These are phyloP conservation scores for Torulaspora indica DNA, from an alignment of 805 yeast species.

Conservation along the genomic window DNA sequence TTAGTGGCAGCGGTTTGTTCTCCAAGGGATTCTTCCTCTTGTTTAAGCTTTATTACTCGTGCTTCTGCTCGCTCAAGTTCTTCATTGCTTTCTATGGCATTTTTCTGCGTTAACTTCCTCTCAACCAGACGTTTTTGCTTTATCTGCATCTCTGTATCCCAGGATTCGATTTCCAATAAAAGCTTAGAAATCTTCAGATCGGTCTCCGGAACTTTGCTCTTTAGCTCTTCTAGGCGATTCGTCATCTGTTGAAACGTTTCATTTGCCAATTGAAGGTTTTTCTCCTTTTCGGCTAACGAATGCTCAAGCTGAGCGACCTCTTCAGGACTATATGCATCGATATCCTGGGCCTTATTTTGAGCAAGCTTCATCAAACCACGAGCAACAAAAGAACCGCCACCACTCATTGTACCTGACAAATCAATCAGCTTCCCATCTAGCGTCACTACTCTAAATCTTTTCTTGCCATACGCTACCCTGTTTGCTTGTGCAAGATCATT, in stretches of 20 bases:
- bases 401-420: constrained; percentile 91
- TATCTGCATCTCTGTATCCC: constrained; percentile 49
- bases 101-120: constrained; percentile 21
- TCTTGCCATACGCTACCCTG: constrained; percentile 76
- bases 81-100: constrained; percentile 30
- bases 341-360: constrained; percentile 30
- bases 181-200: constrained; percentile 57
- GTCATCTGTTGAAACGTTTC: constrained; percentile 56
- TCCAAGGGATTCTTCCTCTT: constrained; percentile 45
- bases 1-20: constrained; percentile 50
- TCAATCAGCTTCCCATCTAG: constrained; percentile 89
- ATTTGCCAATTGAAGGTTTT: constrained; percentile 46
- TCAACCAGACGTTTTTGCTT: constrained; percentile 43
- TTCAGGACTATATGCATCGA: constrained; percentile 42
- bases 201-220: constrained; percentile 65
- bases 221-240: constrained; percentile 49
- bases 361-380: constrained; percentile 71
- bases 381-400: constrained; percentile 76
- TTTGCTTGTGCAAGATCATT: constrained; percentile 73
- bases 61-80: constrained; percentile 39
- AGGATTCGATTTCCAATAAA: constrained; percentile 59
- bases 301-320: constrained; percentile 52
- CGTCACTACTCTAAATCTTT: constrained; percentile 85
- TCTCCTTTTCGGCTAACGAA: constrained; percentile 52
- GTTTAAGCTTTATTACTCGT: constrained; percentile 20